phyloP scores from a whole-genome alignment of 1,284 basidiomycete species.

The Gymnopus androsaceus region DNA sequence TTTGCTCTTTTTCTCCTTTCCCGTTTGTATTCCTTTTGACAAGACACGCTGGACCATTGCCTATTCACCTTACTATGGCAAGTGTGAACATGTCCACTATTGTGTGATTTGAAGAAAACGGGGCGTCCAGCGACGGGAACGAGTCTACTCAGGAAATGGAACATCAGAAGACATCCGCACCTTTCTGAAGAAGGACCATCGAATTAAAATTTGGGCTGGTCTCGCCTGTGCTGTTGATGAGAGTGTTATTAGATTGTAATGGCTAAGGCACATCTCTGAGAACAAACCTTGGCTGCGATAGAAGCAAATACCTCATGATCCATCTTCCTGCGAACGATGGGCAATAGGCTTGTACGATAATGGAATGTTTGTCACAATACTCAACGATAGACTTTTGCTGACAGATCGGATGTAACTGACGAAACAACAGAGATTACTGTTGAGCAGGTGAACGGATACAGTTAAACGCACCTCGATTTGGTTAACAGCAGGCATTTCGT shows the following conservation, averaged over 20 bases:
- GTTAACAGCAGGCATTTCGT: slow-evolving; percentile 73
- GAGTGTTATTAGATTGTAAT: no score
- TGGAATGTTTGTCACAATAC: slow-evolving; percentile 71
- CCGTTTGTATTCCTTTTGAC: no score
- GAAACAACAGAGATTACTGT: no score
- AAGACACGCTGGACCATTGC: no score
- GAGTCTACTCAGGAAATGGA: background rate
- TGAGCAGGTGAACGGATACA: no score
- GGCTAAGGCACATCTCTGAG: background rate
- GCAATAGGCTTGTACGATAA: slow-evolving; percentile 79
- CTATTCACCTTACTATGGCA: no score
- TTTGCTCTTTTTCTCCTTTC: no score
- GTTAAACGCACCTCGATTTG: slow-evolving; percentile 70
- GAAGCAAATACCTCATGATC: slow-evolving; percentile 39
- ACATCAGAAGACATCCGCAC: slow-evolving; percentile 33
- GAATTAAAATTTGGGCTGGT: slow-evolving; percentile 75
- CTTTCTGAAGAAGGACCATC: slow-evolving; percentile 85
- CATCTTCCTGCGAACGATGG: background rate
- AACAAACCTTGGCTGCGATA: slow-evolving; percentile 57
- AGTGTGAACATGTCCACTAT: no score
- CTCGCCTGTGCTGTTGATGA: slow-evolving; percentile 45
- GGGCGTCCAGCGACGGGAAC: no score
- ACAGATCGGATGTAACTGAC: slow-evolving; percentile 85
- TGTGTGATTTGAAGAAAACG: no score
- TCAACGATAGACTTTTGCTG: slow-evolving; percentile 78